Conservation (phyloP, 805 yeast genomes). For the Huiozyma sinensis region DNA sequence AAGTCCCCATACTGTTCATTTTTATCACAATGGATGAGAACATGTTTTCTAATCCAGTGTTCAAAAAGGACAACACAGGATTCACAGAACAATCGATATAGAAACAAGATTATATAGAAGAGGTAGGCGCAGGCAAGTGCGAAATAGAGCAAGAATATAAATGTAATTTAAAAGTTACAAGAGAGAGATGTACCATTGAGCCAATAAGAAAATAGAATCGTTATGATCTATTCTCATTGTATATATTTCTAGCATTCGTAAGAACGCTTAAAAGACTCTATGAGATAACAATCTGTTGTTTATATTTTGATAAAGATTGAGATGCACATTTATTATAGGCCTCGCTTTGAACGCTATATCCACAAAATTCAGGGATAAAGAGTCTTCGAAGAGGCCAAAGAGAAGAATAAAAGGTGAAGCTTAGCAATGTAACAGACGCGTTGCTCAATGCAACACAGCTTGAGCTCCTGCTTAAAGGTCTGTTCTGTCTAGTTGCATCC, state of each 20-base stretch:
- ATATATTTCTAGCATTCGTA: not conserved
- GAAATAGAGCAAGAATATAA: not conserved
- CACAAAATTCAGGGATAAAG: slow-evolving; percentile 28
- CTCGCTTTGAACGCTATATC: slow-evolving; percentile 38
- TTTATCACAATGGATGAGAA: slow-evolving; percentile 2
- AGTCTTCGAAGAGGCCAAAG: slow-evolving; percentile 38
- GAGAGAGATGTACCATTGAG: slow-evolving; percentile 19
- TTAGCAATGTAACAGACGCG: too few relatives aligned
- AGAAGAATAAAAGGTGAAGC: not conserved
- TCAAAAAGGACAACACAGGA: slow-evolving; percentile 5
- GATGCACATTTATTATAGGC: slow-evolving; percentile 27
- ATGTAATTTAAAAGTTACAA: not conserved
- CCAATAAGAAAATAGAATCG: slow-evolving; percentile 9
- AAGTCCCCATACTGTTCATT: slow-evolving; percentile 15
- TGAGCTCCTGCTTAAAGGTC: too few relatives aligned
- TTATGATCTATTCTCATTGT: slow-evolving; percentile 1
- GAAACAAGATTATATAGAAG: not conserved
- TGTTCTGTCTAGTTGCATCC: too few relatives aligned
- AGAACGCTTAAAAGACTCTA: slow-evolving; percentile 11
- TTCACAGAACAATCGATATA: slow-evolving; percentile 8
- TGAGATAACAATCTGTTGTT: slow-evolving; percentile 9
- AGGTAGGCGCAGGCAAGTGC: not conserved
- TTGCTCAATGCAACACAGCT: too few relatives aligned
- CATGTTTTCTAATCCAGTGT: not conserved
- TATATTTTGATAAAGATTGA: slow-evolving; percentile 1